Evolutionary conservation across 1,284 basidiomycete species (phyloP).

Genomic region (Cronartium quercuum): DNA sequence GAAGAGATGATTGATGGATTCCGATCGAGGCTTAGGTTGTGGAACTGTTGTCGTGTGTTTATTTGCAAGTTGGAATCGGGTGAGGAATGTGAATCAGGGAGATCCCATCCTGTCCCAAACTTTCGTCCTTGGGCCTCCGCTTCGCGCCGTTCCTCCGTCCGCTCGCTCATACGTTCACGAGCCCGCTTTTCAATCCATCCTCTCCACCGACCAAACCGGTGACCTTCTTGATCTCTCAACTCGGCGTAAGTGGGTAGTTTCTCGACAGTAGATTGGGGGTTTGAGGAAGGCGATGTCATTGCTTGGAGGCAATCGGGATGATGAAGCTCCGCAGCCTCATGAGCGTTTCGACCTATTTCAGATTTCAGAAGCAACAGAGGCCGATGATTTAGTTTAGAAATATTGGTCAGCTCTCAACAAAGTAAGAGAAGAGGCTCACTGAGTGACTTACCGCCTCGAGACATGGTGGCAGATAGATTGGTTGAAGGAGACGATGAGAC

Average conservation of each 20-base stretch:
- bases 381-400: too few relatives aligned
- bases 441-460: too few relatives aligned
- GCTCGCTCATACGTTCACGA: constrained; percentile 20
- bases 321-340: neutral
- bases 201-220: constrained; percentile 31
- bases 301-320: neutral
- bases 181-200: constrained; percentile 37
- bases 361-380: neutral
- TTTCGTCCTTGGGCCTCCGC: constrained; percentile 1
- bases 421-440: too few relatives aligned
- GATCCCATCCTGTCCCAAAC: constrained; percentile 27
- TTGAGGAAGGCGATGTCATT: neutral
- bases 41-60: neutral
- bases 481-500: too few relatives aligned
- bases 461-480: too few relatives aligned
- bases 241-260: constrained; percentile 19
- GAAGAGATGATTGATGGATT: constrained; percentile 33
- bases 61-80: neutral
- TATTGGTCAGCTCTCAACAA: too few relatives aligned
- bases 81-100: neutral
- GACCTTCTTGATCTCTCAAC: constrained; percentile 18
- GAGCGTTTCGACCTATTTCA: neutral
- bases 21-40: neutral
- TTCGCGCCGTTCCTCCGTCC: constrained; percentile 3
- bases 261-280: neutral